Base-by-base conservation (phyloP, 2,329 filamentous ascomycete genomes). In the Cordyceps tenuipes region DNA sequence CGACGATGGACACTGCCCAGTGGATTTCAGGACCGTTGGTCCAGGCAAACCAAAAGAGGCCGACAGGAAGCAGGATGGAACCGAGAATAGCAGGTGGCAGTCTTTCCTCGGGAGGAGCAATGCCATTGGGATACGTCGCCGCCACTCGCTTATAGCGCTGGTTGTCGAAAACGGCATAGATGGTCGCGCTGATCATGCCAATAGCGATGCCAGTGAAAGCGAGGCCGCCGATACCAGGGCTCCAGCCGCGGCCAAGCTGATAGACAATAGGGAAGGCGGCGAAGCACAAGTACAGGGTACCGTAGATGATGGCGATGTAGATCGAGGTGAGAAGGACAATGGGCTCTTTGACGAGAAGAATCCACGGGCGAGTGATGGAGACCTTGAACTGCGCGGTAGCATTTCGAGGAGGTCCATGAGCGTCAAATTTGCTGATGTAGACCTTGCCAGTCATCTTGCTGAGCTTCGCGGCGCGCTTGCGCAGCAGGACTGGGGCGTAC, bases 41-140 rank as follows among this genome's bases (percentile, higher is more conserved):
- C 84, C 84, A 87, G 1, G 84, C 83, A 65, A 87, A 87, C 80
- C 80, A 83, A 72, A 87, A 86, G 19, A 87, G 74, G 3, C 84
- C 81, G 41, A 82, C 68, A 0, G 86, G 86, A 2, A 89, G 72
- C 5, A 77, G 66, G 51, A 86, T 70, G 15, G 78, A 80, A 3
- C 85, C 86, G 17, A 88, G 66, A 48, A 89, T 79, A 31, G 77
- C 77, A 10, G 83, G 79, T 0, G 82, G 82, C 0, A 90, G 74
- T 55, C 86, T 78, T 7, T 82, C 79, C 68, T 90, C 87, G 0
- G 86, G 85, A 2, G 84, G 79, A 8, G 85, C 83, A 57, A 79
- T 77, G 5, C 84, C 83, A 10, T 82, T 81, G 15, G 65, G 77
- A 63, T 63, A 73, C 68, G 31, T 75, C 9, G 74, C 73, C 26